Conservation (phyloP, 2,329 filamentous ascomycete species). For the Beauveria sp. region DNA sequence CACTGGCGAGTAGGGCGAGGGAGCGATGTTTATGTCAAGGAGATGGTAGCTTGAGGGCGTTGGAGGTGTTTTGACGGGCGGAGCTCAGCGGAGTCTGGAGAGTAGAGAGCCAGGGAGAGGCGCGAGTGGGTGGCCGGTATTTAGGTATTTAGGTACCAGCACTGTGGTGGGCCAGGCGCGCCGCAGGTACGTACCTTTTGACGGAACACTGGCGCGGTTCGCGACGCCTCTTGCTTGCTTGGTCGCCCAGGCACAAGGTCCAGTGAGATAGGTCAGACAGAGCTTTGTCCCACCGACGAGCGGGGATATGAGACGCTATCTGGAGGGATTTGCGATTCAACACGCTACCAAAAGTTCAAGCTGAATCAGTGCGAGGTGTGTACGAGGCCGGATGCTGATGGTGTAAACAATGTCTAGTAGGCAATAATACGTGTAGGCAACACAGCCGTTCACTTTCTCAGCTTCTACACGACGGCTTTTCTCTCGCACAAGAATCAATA, state of each 20-base stretch:
- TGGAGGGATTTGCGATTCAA: constrained; percentile 3
- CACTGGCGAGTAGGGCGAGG: constrained; percentile 12
- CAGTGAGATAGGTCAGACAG: constrained; percentile 11
- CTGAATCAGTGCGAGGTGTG: neutral
- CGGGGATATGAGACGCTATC: constrained; percentile 11
- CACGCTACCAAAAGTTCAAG: neutral
- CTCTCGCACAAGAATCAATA: neutral
- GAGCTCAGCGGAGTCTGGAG: constrained; percentile 11
- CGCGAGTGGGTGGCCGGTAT: constrained; percentile 1
- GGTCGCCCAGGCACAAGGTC: constrained; percentile 25
- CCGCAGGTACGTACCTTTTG: constrained; percentile 10
- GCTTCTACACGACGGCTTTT: neutral
- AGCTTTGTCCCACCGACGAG: constrained; percentile 21
- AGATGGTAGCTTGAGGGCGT: constrained; percentile 12
- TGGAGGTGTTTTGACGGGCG: constrained; percentile 16
- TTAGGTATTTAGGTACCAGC: neutral
- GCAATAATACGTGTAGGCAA: neutral
- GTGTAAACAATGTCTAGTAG: neutral
- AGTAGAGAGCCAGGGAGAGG: constrained; percentile 6
- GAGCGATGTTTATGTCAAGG: constrained; percentile 13
- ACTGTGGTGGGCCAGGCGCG: neutral
- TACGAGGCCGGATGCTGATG: neutral
- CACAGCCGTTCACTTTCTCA: neutral
- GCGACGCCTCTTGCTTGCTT: constrained; percentile 15
- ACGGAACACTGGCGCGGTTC: constrained; percentile 21